Evolutionary conservation across 2,329 filamentous ascomycete species (phyloP).

Genomic region (Talaromyces pinophilus): DNA sequence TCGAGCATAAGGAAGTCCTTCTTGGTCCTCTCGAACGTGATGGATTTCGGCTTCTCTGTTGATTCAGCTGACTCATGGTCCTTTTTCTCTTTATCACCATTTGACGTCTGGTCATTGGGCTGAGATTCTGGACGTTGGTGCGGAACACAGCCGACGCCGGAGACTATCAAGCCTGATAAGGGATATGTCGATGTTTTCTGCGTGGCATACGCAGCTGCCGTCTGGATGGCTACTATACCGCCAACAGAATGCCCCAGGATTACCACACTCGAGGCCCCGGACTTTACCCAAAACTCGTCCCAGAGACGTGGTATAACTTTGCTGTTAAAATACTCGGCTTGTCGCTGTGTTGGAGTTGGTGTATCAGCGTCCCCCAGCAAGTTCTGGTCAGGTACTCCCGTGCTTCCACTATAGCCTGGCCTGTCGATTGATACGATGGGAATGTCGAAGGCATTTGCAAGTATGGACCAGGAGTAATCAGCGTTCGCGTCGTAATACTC

Average conservation of each 20-base stretch:
- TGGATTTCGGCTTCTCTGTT: not conserved
- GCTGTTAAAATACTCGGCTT: not conserved
- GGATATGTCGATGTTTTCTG: not conserved
- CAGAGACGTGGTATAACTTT: not conserved
- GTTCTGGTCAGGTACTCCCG: not conserved
- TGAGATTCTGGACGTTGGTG: not conserved
- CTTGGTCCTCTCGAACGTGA: not conserved
- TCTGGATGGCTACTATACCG: not conserved
- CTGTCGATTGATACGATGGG: constrained; percentile 2
- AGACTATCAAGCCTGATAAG: not conserved
- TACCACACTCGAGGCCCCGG: not conserved
- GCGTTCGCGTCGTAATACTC: not conserved
- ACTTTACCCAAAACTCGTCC: not conserved
- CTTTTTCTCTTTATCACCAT: not conserved
- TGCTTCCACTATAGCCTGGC: not conserved
- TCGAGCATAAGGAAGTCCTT: not conserved
- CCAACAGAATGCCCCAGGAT: constrained; percentile 6
- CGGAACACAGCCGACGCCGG: not conserved
- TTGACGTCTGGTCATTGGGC: not conserved
- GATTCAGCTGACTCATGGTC: not conserved
- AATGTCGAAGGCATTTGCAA: not conserved
- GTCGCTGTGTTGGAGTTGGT: not conserved
- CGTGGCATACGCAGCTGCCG: not conserved
- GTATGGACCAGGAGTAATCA: not conserved
- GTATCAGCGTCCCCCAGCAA: not conserved